Evolutionary conservation across 2,329 filamentous ascomycete genomes (phyloP), one percentile per base, ranked within the genome.

Genomic region (Canariomyces notabilis): DNA sequence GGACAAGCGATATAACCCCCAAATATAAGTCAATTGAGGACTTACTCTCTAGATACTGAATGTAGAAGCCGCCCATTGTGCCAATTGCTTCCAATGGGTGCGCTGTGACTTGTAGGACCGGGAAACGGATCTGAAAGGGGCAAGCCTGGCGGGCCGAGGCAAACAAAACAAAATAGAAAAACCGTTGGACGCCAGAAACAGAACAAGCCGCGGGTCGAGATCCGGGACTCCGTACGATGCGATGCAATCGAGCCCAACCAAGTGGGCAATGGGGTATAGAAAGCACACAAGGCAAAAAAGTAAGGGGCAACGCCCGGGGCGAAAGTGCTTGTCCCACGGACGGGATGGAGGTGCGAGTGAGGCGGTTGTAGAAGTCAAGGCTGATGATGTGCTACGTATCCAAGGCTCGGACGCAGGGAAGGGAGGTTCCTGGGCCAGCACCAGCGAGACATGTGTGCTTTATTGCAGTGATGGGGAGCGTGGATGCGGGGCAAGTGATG

Each of bases 41-140:
- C 82, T 79, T 82, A 86, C 83, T 85, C 64, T 84, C 80, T 55
- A 86, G 73, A 64, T 87, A 87, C 60, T 85, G 81, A 75, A 83
- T 83, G 62, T 83, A 83, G 61, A 82, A 83, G 54, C 80, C 80
- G 58, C 72, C 73, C 79, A 83, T 83, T 53, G 57, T 75, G 64
- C 46, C 56, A 51, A 54, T 57, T 47, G 37, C 50, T 49, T 44
- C 23, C 55, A 61, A 61, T 62, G 42, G 56, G 43, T 42, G 42
- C 37, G 38, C 46, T 46, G 42, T 32, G 48, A 34, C 26, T 48
- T 23, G 29, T 33, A 44, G 29, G 26, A 35, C n/a, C 22, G 42
- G 46, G 16, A n/a, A 48, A 41, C 32, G 44, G 52, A 53, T 51
- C 46, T 48, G 53, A 46, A 50, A 53, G 46, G 35, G 44, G 48